phyloP scores from a whole-genome alignment of 2,329 filamentous ascomycete species.

The Curvularia sp. region DNA sequence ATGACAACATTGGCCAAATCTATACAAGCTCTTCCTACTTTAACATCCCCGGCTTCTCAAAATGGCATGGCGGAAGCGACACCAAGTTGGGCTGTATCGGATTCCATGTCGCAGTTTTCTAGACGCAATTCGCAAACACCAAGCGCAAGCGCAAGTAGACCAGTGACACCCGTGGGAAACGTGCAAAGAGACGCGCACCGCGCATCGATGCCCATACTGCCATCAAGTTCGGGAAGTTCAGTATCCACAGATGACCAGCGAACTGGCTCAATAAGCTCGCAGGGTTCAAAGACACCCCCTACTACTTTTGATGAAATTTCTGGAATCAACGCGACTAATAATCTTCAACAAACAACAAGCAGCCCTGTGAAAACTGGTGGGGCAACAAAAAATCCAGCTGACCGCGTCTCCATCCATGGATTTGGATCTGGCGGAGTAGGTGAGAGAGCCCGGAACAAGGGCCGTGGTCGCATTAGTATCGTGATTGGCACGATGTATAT shows the following conservation, averaged over 20 bases:
- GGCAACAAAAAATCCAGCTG: conserved; percentile 63
- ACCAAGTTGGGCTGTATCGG: conserved; percentile 41
- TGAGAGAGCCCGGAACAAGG: conserved; percentile 80
- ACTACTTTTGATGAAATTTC: conserved; percentile 60
- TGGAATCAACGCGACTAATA: conserved; percentile 46
- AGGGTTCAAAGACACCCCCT: conserved; percentile 45
- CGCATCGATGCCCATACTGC: conserved; percentile 80
- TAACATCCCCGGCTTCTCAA: conserved; percentile 61
- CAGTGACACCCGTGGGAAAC: conserved; percentile 44
- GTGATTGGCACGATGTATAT: conserved; percentile 86
- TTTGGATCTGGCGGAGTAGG: conserved; percentile 70
- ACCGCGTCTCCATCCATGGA: conserved; percentile 69
- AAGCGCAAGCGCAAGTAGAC: conserved; percentile 28
- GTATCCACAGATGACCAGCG: conserved; percentile 37
- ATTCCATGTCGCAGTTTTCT: conserved; percentile 32
- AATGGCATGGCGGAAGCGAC: conserved; percentile 34
- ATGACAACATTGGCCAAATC: conserved; percentile 58
- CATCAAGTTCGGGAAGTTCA: conserved; percentile 44
- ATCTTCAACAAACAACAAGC: conserved; percentile 51
- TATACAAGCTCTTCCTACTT: conserved; percentile 63
- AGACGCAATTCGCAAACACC: conserved; percentile 45
- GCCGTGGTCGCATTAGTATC: conserved; percentile 78
- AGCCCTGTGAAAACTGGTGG: conserved; percentile 44
- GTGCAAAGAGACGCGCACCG: conserved; percentile 69
- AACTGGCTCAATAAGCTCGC: conserved; percentile 34